These are phyloP conservation scores for Antrodiella citrinella DNA, from an alignment of 768 basidiomycete genomes.

Conservation along the genomic window DNA sequence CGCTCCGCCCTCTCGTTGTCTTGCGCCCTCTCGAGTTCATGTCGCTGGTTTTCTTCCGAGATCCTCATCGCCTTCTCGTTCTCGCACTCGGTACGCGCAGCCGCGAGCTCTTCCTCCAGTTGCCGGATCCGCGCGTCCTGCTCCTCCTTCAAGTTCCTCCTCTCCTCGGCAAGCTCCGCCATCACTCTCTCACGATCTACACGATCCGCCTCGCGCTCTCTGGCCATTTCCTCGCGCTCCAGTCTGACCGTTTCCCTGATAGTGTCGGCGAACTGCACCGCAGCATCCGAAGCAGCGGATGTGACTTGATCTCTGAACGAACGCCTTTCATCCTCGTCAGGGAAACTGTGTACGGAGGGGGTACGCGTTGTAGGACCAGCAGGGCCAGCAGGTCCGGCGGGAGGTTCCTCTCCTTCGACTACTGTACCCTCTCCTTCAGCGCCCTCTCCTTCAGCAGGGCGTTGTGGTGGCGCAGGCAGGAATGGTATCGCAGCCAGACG, in stretches of 20 bases:
- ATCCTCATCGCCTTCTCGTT: conserved; percentile 48
- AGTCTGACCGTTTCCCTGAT: conserved; percentile 48
- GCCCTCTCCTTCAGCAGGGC: neutral
- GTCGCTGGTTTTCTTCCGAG: conserved; percentile 53
- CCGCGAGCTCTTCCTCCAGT: conserved; percentile 56
- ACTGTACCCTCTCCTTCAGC: neutral
- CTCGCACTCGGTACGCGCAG: conserved; percentile 32
- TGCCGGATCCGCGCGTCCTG: conserved; percentile 47
- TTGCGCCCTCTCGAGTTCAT: conserved; percentile 53
- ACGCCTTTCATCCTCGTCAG: neutral
- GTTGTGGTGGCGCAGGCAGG: conserved; percentile 4
- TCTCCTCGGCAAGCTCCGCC: conserved; percentile 42
- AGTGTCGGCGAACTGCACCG: conserved; percentile 46
- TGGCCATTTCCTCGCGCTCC: conserved; percentile 52
- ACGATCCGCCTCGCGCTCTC: conserved; percentile 44
- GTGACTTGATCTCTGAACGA: neutral
- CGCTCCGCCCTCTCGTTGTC: conserved; percentile 52
- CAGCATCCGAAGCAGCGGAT: conserved; percentile 42
- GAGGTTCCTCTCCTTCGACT: neutral
- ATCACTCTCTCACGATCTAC: conserved; percentile 47
- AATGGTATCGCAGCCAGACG: conserved; percentile 13
- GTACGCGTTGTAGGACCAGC: neutral
- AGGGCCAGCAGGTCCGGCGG: neutral
- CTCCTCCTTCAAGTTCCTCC: conserved; percentile 29
- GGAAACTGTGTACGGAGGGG: neutral